Conservation (phyloP, 192 early-diverging fungal genomes). For the Kickxella alabastrina region DNA sequence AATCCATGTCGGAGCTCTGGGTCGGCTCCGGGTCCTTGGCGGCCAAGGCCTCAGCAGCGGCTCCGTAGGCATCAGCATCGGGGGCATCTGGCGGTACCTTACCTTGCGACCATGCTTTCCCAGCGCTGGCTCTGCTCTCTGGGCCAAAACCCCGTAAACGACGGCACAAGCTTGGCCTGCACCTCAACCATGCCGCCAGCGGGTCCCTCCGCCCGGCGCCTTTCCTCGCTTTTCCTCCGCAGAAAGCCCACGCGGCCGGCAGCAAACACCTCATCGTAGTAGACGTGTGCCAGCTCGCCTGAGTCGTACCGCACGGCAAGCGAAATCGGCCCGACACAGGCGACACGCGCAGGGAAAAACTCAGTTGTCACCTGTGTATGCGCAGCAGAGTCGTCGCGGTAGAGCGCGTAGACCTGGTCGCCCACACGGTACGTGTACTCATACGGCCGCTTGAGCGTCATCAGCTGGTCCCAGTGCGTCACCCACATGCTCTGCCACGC, state of each 20-base stretch:
- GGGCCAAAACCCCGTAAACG: slow-evolving; percentile 50
- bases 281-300: slow-evolving; percentile 31
- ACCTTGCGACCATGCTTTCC: slow-evolving; percentile 29
- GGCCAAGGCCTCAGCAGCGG: not conserved
- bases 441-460: slow-evolving; percentile 33
- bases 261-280: slow-evolving; percentile 49
- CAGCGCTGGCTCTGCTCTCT: slow-evolving; percentile 17
- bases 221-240: slow-evolving; percentile 25
- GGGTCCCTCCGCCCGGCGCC: slow-evolving; percentile 4
- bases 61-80: slow-evolving; percentile 12
- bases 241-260: slow-evolving; percentile 41
- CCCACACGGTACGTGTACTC: slow-evolving; percentile 33
- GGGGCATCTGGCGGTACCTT: slow-evolving; percentile 30
- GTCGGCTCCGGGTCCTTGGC: not conserved
- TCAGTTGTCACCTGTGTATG: slow-evolving; percentile 39
- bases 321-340: slow-evolving; percentile 15
- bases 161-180: slow-evolving; percentile 19
- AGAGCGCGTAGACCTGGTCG: slow-evolving; percentile 48
- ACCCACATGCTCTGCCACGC: slow-evolving; percentile 25
- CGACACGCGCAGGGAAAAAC: slow-evolving; percentile 35
- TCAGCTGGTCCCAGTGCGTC: slow-evolving; percentile 44
- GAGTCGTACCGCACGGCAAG: slow-evolving; percentile 28
- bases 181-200: slow-evolving; percentile 21
- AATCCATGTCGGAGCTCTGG: slow-evolving; percentile 39
- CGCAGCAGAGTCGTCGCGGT: slow-evolving; percentile 24